Evolutionary conservation across 2,329 filamentous ascomycete species (phyloP).

Genomic region (Rhynchosporium agropyri): DNA sequence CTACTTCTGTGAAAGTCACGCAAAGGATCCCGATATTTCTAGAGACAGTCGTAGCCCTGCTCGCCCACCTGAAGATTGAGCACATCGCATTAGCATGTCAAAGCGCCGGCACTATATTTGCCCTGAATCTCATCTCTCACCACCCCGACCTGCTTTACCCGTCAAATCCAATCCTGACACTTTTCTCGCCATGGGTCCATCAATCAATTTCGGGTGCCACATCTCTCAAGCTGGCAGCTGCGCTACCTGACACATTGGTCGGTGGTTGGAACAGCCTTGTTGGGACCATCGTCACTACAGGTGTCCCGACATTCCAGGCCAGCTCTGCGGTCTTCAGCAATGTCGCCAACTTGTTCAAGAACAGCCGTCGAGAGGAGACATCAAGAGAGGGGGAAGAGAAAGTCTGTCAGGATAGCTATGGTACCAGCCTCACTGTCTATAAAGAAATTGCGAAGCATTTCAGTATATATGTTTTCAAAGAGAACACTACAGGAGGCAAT

Average conservation of each 20-base stretch:
- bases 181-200: constrained; percentile 47
- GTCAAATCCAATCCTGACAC: constrained; percentile 39
- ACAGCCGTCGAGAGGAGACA: not conserved
- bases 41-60: constrained; percentile 46
- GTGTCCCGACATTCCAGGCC: constrained; percentile 37
- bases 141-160: constrained; percentile 42
- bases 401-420: constrained; percentile 27
- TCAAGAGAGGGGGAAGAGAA: constrained; percentile 20
- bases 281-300: constrained; percentile 41
- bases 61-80: constrained; percentile 44
- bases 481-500: constrained; percentile 38
- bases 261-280: constrained; percentile 41
- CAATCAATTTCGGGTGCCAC: constrained; percentile 33
- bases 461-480: constrained; percentile 32
- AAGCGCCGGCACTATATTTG: constrained; percentile 48
- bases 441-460: constrained; percentile 25
- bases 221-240: constrained; percentile 24
- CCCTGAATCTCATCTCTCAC: constrained; percentile 46
- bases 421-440: constrained; percentile 26
- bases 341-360: constrained; percentile 21
- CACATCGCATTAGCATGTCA: constrained; percentile 47
- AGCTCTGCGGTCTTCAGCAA: constrained; percentile 24
- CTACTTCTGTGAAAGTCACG: constrained; percentile 44
- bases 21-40: constrained; percentile 46
- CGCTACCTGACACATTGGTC: constrained; percentile 38